phyloP scores from a whole-genome alignment of 192 early-diverging fungal species.

The Entomortierella parvispora region DNA sequence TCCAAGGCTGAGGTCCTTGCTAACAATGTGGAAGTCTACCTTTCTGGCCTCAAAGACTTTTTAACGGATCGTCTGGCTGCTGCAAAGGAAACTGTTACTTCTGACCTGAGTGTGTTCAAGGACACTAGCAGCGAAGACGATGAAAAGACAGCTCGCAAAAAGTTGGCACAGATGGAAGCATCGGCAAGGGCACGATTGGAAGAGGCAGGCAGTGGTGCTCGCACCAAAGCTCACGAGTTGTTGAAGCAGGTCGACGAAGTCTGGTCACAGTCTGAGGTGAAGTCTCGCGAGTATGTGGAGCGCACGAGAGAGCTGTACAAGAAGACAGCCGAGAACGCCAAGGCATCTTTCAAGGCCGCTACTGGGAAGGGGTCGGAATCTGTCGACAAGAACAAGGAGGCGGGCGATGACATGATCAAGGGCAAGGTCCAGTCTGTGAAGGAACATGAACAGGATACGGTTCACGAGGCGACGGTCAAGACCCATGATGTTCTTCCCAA shows the following conservation, averaged over 20 bases:
- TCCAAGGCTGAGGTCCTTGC: conserved; percentile 24
- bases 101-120: conserved; percentile 33
- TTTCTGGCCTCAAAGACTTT: conserved; percentile 26
- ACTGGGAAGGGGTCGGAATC: not conserved
- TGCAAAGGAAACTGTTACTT: conserved; percentile 34
- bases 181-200: conserved; percentile 21
- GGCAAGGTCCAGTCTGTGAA: not conserved
- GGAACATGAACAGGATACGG: not conserved
- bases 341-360: not conserved
- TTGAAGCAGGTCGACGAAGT: conserved; percentile 36
- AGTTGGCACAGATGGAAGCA: conserved; percentile 27
- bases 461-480: not conserved
- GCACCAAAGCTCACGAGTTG: conserved; percentile 20
- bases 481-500: not conserved
- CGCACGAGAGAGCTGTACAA: conserved; percentile 6
- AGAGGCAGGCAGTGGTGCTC: conserved; percentile 11
- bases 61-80: conserved; percentile 33
- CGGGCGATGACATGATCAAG: conserved; percentile 7
- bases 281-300: conserved; percentile 23
- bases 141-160: conserved; percentile 12
- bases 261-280: conserved; percentile 24
- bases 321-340: conserved; percentile 13
- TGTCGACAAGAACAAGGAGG: not conserved
- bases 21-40: conserved; percentile 41
- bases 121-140: conserved; percentile 37